Conservation (phyloP, 495 filamentous ascomycete species). For the Annulohypoxylon bovei region DNA sequence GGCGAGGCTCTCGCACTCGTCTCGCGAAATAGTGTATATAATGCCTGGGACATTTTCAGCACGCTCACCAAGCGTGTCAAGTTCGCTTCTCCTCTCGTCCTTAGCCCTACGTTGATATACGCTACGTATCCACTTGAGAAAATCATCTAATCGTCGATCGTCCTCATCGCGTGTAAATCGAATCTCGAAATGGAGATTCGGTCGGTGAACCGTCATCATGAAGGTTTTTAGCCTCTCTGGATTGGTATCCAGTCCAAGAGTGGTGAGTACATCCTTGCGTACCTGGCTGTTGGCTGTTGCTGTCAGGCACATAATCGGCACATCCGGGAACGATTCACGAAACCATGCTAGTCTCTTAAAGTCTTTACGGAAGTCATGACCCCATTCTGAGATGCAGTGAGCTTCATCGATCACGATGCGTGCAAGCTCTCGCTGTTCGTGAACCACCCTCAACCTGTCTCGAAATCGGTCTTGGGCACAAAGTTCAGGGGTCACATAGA, state of each 20-base stretch:
- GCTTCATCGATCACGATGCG: slow-evolving; percentile 94
- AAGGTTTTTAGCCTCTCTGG: slow-evolving; percentile 72
- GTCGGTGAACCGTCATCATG: slow-evolving; percentile 79
- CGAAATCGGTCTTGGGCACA: slow-evolving; percentile 84
- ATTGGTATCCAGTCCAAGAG: slow-evolving; percentile 69
- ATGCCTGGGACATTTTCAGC: slow-evolving; percentile 79
- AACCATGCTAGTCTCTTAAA: slow-evolving; percentile 93
- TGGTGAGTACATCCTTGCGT: slow-evolving; percentile 78
- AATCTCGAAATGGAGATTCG: slow-evolving; percentile 92
- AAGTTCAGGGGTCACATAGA: slow-evolving; percentile 94
- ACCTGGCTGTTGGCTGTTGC: slow-evolving; percentile 88
- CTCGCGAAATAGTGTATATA: slow-evolving; percentile 85
- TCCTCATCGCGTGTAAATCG: slow-evolving; percentile 82
- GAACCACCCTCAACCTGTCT: slow-evolving; percentile 73
- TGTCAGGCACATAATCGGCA: slow-evolving; percentile 90
- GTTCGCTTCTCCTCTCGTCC: slow-evolving; percentile 58
- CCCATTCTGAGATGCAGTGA: slow-evolving; percentile 98
- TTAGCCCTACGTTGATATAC: slow-evolving; percentile 71
- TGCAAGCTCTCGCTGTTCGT: slow-evolving; percentile 82
- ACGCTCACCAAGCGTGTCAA: slow-evolving; percentile 61
- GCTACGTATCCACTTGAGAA: slow-evolving; percentile 75
- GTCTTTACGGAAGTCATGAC: slow-evolving; percentile 94
- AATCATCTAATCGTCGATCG: slow-evolving; percentile 73
- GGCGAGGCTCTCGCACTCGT: slow-evolving; percentile 80
- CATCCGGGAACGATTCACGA: slow-evolving; percentile 77